Percentiles rank a stretch among this genome's conserved stretches.
Conservation (phyloP, 1,284 basidiomycete species). For the Stygiomarasmius scandens region DNA sequence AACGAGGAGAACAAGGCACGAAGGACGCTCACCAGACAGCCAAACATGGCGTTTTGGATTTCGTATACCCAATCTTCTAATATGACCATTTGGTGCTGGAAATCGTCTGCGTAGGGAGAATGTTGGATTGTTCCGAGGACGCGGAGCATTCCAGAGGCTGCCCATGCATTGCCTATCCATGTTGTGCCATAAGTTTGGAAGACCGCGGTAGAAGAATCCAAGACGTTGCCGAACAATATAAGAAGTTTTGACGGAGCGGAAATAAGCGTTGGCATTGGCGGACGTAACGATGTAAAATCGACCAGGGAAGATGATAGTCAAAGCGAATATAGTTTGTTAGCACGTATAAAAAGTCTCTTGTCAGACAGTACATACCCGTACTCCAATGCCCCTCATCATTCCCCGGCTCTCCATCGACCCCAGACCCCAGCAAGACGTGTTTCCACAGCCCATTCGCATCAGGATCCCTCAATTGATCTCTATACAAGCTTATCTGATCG, state of each 20-base stretch:
- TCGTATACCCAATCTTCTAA: slow-evolving; percentile 71
- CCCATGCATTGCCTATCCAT: slow-evolving; percentile 79
- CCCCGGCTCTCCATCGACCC: slow-evolving; percentile 25
- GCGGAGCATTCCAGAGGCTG: slow-evolving; percentile 83
- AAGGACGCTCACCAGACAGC: slow-evolving; percentile 42
- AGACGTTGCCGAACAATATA: too few relatives aligned
- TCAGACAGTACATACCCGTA: slow-evolving; percentile 49
- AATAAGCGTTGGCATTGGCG: too few relatives aligned
- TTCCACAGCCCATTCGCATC: slow-evolving; percentile 61
- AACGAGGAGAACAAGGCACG: neutral
- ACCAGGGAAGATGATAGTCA: too few relatives aligned
- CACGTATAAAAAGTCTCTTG: neutral
- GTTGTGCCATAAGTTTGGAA: neutral
- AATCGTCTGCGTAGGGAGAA: slow-evolving; percentile 53
- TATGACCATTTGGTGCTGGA: slow-evolving; percentile 60
- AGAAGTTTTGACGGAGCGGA: too few relatives aligned
- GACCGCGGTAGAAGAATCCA: neutral
- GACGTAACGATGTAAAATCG: neutral
- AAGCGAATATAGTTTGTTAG: neutral
- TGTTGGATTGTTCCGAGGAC: slow-evolving; percentile 75
- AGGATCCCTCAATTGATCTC: slow-evolving; percentile 59
- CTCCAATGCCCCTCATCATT: slow-evolving; percentile 72
- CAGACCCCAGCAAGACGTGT: slow-evolving; percentile 63
- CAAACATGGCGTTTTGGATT: slow-evolving; percentile 75
- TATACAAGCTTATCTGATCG: slow-evolving; percentile 80